phyloP scores from a whole-genome alignment of 106 monocot genomes.

The Amphibolis antarctica region DNA sequence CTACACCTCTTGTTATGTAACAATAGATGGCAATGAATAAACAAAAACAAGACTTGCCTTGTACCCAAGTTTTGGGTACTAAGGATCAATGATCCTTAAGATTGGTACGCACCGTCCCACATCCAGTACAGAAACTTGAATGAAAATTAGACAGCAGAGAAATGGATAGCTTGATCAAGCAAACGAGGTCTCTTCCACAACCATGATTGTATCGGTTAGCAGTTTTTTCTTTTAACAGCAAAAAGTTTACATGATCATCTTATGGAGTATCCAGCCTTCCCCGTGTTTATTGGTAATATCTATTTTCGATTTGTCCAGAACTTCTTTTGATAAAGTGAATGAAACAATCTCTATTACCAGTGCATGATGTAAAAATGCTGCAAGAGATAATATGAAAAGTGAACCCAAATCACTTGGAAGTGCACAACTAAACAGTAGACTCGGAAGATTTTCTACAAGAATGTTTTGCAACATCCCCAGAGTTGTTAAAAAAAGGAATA shows the following conservation, averaged over 20 bases:
- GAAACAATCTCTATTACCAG: too few species aligned
- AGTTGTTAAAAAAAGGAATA: too few species aligned
- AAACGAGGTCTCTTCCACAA: conserved; percentile 17
- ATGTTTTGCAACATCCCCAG: too few species aligned
- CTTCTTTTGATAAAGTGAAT: too few species aligned
- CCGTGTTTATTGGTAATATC: too few species aligned
- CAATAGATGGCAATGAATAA: neutral
- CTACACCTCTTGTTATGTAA: neutral
- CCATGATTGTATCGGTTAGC: neutral
- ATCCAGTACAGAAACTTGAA: neutral
- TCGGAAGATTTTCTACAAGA: too few species aligned
- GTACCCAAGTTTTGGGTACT: conserved; percentile 3
- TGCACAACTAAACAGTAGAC: too few species aligned
- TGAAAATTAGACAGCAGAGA: neutral
- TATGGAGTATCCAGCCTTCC: neutral
- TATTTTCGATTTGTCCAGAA: too few species aligned
- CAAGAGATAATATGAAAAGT: too few species aligned
- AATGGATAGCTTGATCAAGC: conserved; percentile 26
- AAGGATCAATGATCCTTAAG: neutral
- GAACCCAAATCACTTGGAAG: too few species aligned
- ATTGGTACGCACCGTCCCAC: neutral
- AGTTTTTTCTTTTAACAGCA: neutral
- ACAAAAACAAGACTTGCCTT: conserved; percentile 3
- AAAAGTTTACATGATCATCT: neutral
- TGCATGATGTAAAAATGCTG: too few species aligned